Base-by-base conservation (phyloP, 257 asterid genomes). In the Anisodus tanguticus region DNA sequence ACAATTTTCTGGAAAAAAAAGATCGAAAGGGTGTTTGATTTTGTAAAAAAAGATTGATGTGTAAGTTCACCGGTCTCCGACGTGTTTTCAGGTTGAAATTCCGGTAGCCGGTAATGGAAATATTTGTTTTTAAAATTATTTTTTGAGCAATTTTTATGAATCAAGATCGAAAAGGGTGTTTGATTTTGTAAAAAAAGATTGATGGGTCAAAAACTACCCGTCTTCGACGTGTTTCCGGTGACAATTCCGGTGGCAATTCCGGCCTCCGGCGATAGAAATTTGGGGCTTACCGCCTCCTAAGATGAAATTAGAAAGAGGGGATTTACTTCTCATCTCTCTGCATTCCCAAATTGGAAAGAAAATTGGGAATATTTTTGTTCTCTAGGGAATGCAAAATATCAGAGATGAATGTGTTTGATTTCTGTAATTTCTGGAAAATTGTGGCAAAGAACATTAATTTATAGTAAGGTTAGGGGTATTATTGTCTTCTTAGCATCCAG, bases 271-370 rank as follows among this genome's bases (percentile, higher is more conserved):
- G 3, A 16, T 3, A 8, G 53, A 3, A 41, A 39, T 69, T 60
- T 81, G 80, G 81, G 77, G 85, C 39, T 76, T 55, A 19, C 54
- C 39, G 70, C 85, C 85, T 9, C 84, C 51, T 4, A 85, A 35
- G 19, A 31, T n/a, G 31, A 58, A 82, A 37, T 77, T 74, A 82
- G 26, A 72, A 82, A 76, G 8, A 49, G 60, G n/a, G 71, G 85
- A 49, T 17, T 26, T 51, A 64, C 79, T 47, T 10, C 13, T 53
- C 88, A 86, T 86, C 82, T 83, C 85, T 86, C 85, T 69, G 85
- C 88, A 86, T 86, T 86, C 88, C 88, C 86, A 8, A 76, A 76
- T 5, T 31, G 41, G 19, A 49, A 45, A 31, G 5, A 49, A 22
- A 47, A 10, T 5, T 5, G 4, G n/a, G 2, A 31, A 31, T 31